A percentile compares a stretch with the other conserved stretches of the same genome.
These are phyloP conservation scores for Scenedesmus sp. DNA, from an alignment of 163 green algal genomes.

Conservation along the genomic window DNA sequence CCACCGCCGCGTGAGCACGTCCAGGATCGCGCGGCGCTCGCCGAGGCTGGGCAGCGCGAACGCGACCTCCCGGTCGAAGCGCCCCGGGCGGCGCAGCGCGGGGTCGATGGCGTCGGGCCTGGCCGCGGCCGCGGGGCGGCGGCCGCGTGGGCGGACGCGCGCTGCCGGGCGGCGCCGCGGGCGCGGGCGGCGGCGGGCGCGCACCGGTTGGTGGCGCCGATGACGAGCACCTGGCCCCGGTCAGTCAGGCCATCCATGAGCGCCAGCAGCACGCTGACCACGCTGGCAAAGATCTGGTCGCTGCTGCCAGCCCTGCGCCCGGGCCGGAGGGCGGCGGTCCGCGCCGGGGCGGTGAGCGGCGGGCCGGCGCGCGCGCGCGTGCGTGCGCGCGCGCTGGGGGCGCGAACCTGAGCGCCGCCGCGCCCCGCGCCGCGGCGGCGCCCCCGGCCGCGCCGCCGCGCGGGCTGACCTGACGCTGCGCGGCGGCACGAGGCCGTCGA, in stretches of 20 bases:
- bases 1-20: constrained; percentile 66
- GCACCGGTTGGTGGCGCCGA: constrained; percentile 79
- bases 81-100: constrained; percentile 80
- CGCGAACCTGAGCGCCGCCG: too few relatives aligned
- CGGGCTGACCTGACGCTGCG: too few relatives aligned
- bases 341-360: neutral
- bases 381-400: too few relatives aligned
- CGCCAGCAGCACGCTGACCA: constrained; percentile 80
- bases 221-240: constrained; percentile 71
- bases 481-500: constrained; percentile 74
- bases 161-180: too few relatives aligned
- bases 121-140: too few relatives aligned
- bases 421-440: too few relatives aligned
- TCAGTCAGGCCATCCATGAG: constrained; percentile 81
- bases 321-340: neutral
- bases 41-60: constrained; percentile 63
- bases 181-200: too few relatives aligned
- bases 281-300: constrained; percentile 79
- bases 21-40: constrained; percentile 57
- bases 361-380: too few relatives aligned
- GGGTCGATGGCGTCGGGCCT: constrained; percentile 83
- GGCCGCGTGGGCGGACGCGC: too few relatives aligned
- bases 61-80: constrained; percentile 84
- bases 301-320: constrained; percentile 17
- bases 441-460: too few relatives aligned